Evolutionary conservation across 2,329 filamentous ascomycete genomes (phyloP), one percentile per base, ranked within the genome.

Genomic region (Aspergillus viridinutans): DNA sequence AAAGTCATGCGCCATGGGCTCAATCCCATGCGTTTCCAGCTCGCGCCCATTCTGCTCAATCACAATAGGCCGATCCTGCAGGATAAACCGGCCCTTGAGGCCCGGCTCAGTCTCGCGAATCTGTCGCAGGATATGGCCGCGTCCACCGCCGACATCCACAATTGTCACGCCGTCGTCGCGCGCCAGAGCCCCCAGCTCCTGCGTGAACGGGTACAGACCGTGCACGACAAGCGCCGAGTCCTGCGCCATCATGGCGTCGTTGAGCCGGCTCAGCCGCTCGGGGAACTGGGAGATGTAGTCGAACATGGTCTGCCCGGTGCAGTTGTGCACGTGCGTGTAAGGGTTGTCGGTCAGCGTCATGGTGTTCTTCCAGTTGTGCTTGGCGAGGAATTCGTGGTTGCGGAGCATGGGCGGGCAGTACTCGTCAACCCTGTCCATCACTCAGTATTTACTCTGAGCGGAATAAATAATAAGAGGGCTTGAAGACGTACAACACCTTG

Each of bases 121-220:
- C 47, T 61, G 56, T 9, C 48, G 51, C 3, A 61, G 38, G 17
- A 58, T 59, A 25, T 67, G 61, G 6, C 64, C 64, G 1, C 56
- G 54, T 25, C 64, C 62, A 20, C 64, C 64, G 10, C 62, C 64
- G 9, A 67, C 55, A 45, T 67, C 64, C 14, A 67, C 59, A 9
- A 67, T 54, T 1, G 61, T 58, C 10, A 67, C 65, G 7, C 35
- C 49, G 25, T 61, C 54, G 2, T 56, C 50, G 8, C 43, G 49
- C 3, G 54, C 56, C 10, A 62, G 52, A 21, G 32, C 17, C 7
- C 58, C 42, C 42, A 66, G 58, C 49, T 59, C 48, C 32, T 60
- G 40, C 43, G 43, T 40, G 3, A 56, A 62, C 40, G 65, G 65
- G 48, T 66, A 66, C 9, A 29, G 75, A 53, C 56, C 59, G 25